Evolutionary conservation across 106 monocot species (phyloP).

Genomic region (Acorus calamus): DNA sequence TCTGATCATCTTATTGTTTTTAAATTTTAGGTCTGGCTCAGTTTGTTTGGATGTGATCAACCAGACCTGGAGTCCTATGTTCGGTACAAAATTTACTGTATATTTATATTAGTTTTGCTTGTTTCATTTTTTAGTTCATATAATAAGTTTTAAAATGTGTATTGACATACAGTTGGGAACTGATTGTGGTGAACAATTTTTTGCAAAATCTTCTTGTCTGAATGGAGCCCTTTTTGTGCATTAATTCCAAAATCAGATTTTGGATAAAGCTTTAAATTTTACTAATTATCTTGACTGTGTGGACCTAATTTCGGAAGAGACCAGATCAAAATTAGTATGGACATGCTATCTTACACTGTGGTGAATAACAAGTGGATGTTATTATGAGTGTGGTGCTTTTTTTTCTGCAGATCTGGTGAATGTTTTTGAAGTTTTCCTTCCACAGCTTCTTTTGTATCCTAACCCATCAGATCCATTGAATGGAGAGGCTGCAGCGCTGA

Average conservation of each 20-base stretch:
- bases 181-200: too few species aligned
- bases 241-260: too few species aligned
- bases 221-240: too few species aligned
- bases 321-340: too few species aligned
- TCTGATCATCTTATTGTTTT: background rate
- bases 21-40: conserved; percentile 23
- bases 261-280: too few species aligned
- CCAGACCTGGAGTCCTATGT: conserved; percentile 35
- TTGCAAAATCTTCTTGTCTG: too few species aligned
- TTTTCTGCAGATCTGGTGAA: conserved; percentile 18
- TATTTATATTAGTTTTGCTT: too few species aligned
- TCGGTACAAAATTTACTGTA: conserved; percentile 8
- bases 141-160: background rate
- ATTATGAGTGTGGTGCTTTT: background rate
- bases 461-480: conserved; percentile 30
- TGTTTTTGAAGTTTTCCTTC: conserved; percentile 24
- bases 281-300: too few species aligned
- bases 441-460: conserved; percentile 28
- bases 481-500: conserved; percentile 25
- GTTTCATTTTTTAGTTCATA: background rate
- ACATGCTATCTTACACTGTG: background rate
- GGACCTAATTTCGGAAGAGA: too few species aligned
- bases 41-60: conserved; percentile 37
- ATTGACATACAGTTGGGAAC: too few species aligned
- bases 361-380: background rate